Evolutionary conservation across 192 early-diverging fungal species (phyloP).

Genomic region (Backusella australiensis): DNA sequence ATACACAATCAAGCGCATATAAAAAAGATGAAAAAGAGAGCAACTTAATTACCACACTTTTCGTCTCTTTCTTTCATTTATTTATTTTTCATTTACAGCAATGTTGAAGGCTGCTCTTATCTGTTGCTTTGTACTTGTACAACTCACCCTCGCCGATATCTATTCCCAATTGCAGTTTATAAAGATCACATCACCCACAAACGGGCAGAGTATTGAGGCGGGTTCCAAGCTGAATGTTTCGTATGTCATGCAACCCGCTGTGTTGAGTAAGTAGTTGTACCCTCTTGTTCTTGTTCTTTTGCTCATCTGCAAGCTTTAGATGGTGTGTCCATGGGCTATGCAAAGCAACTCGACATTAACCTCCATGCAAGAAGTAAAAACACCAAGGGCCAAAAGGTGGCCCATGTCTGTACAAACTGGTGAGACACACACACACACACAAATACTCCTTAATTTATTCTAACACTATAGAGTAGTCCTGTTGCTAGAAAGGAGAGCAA

Average conservation of each 20-base stretch:
- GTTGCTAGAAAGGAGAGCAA: conserved; percentile 16
- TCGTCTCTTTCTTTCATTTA: too few relatives aligned
- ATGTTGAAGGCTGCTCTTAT: not conserved
- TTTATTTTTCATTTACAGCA: not conserved
- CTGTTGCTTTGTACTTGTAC: not conserved
- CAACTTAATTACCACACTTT: not conserved
- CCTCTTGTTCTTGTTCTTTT: not conserved
- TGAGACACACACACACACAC: not conserved
- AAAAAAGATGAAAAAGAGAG: not conserved
- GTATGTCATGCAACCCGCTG: conserved; percentile 20
- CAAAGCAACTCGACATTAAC: conserved; percentile 14
- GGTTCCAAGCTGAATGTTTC: conserved; percentile 12
- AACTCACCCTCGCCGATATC: conserved; percentile 5
- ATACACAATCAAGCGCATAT: not conserved
- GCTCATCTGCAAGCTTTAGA: not conserved
- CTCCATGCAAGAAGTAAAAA: conserved; percentile 23
- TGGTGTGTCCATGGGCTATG: conserved; percentile 11
- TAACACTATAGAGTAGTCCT: conserved; percentile 7
- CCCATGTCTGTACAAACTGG: conserved; percentile 10
- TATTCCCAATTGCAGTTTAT: conserved; percentile 32
- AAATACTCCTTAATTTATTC: not conserved
- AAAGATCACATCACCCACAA: conserved; percentile 19
- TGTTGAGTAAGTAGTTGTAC: not conserved
- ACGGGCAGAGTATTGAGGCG: conserved; percentile 11
- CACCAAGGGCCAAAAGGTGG: conserved; percentile 9